Base-by-base conservation (phyloP, 2,329 filamentous ascomycete genomes). In the Escovopsis sp. region DNA sequence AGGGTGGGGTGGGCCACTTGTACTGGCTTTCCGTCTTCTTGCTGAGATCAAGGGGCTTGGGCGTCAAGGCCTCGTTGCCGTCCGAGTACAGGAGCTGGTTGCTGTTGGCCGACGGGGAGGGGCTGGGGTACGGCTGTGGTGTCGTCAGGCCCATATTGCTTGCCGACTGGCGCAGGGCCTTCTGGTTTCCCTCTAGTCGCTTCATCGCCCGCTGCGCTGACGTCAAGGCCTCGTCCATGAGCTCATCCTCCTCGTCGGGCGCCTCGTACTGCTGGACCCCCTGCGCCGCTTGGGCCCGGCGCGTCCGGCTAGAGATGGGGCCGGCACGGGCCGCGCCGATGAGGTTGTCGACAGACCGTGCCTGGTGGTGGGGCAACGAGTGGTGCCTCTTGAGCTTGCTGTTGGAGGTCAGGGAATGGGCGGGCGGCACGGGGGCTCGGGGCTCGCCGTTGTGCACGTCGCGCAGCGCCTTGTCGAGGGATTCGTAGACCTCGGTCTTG, bases 1-100 rank as follows among this genome's bases (percentile, higher is more conserved):
- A 94, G 4, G 91, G 89, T 19, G 91, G 91, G 12, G 91, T 96
- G 3, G 88, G 89, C 82, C 88, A 95, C 64, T 94, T 91, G 54
- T 74, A 68, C 48, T 73, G 65, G 18, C 53, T 64, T 11, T 62
- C 58, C 1, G 65, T 54, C 67, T 74, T 72, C 57, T 77, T 76
- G 54, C 71, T 69, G 43, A 85, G 77, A 50, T 84, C 73, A 48
- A 88, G 62, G 10, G 85, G 83, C 60, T 82, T 85, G 8, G 81
- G 76, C 2, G 80, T 73, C 32, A 79, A 61, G 1, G 67, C 67
- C 54, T 79, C 73, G 33, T 74, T 69, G 26, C 72, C 70, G 33
- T 80, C 76, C n/a, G 76, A 75, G 58, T 89, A 94, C 26, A 82
- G 70, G 26, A 82, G 72, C 41, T 77, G 73, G 56, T 87, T 85